Evolutionary conservation across 2,329 filamentous ascomycete species (phyloP).

Genomic region (Orbilia quercus): DNA sequence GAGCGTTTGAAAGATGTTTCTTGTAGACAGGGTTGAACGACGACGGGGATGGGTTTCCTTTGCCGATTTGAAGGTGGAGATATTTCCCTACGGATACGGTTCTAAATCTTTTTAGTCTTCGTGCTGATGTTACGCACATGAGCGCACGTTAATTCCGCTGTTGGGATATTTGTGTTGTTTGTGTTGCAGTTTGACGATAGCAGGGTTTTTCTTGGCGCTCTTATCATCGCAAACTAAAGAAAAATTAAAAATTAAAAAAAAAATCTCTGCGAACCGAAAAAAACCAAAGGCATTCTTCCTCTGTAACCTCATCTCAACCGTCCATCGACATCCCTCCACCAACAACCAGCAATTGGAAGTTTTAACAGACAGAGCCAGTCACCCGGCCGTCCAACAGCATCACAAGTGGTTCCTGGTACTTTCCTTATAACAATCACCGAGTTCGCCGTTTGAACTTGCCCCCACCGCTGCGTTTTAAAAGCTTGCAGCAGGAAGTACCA

Average conservation of each 20-base stretch:
- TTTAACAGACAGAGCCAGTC: neutral
- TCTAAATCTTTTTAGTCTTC: no score
- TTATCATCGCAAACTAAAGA: conserved; percentile 1
- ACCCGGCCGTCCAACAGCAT: neutral
- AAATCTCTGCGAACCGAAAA: conserved; percentile 20
- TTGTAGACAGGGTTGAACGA: no score
- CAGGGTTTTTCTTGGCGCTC: conserved; percentile 11
- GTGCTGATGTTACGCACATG: no score
- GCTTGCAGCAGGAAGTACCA: conserved; percentile 1
- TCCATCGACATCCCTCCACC: neutral
- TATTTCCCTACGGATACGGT: no score
- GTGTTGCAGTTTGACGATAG: conserved; percentile 12
- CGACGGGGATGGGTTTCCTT: no score
- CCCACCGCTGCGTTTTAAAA: conserved; percentile 2
- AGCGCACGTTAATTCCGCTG: no score
- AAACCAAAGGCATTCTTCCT: neutral
- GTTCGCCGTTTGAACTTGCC: neutral
- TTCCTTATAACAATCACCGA: neutral
- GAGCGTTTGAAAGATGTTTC: no score
- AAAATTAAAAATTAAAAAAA: conserved; percentile 18
- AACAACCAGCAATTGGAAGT: conserved; percentile 5
- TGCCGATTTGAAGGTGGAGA: no score
- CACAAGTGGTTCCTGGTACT: neutral
- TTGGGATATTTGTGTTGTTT: neutral
- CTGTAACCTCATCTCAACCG: conserved; percentile 8